These are phyloP conservation scores for Yamadazyma ubonensis DNA, from an alignment of 805 yeast genomes.

Conservation along the genomic window DNA sequence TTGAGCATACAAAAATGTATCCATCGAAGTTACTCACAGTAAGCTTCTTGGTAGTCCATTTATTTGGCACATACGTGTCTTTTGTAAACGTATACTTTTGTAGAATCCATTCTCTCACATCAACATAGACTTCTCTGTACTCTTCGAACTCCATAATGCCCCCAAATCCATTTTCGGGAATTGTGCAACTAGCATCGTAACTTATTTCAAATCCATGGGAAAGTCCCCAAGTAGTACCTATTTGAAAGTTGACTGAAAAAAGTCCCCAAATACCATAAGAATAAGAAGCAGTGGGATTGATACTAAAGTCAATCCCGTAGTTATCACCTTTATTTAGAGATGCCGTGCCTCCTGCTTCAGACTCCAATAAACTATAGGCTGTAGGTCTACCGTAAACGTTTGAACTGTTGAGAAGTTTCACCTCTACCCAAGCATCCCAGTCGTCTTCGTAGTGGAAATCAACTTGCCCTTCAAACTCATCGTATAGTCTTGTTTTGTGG, in stretches of 20 bases:
- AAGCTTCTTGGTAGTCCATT: conserved; percentile 7
- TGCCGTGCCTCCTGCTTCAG: conserved; percentile 8
- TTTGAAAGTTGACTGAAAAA: neutral
- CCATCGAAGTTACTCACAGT: conserved; percentile 7
- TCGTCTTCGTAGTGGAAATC: neutral
- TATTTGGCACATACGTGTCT: conserved; percentile 8
- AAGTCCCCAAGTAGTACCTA: neutral
- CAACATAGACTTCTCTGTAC: conserved; percentile 1
- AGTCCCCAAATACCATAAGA: conserved; percentile 7
- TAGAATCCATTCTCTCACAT: conserved; percentile 12
- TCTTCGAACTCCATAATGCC: conserved; percentile 15
- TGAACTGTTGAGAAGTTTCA: neutral
- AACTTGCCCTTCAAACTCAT: neutral
- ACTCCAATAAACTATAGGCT: conserved; percentile 5
- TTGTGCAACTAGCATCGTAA: conserved; percentile 12
- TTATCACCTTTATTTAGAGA: conserved; percentile 2
- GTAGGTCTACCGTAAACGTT: conserved; percentile 6
- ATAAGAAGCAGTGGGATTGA: conserved; percentile 3
- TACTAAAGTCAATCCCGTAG: conserved; percentile 1
- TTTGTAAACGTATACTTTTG: conserved; percentile 2
- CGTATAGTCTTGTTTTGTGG: conserved; percentile 9
- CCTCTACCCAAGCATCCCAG: conserved; percentile 13
- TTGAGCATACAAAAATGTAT: conserved; percentile 10
- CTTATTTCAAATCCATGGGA: conserved; percentile 4
- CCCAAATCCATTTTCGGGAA: conserved; percentile 13